A percentile compares a stretch with the other conserved stretches of the same genome.
These are phyloP conservation scores for Suillus variegatus DNA, from an alignment of 768 basidiomycete species.

Conservation along the genomic window DNA sequence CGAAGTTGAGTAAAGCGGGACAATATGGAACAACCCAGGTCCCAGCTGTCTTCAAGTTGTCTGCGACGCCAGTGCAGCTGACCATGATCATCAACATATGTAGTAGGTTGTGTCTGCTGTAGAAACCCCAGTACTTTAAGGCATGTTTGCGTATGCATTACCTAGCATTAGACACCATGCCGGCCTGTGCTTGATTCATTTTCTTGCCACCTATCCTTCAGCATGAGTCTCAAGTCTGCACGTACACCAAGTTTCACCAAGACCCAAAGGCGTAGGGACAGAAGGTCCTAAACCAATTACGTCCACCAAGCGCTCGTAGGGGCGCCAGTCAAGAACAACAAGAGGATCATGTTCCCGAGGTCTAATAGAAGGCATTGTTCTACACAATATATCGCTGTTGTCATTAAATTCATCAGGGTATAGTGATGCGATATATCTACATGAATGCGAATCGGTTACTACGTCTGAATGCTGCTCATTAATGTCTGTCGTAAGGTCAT, in stretches of 20 bases:
- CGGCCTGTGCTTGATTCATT: neutral
- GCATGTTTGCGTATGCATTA: neutral
- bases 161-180: neutral
- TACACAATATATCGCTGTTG: neutral
- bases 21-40: too few species aligned
- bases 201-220: neutral
- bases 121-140: too few species aligned
- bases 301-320: conserved; percentile 82
- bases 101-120: too few species aligned
- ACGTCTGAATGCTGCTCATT: neutral
- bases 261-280: neutral
- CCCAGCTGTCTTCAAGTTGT: too few species aligned
- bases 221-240: neutral
- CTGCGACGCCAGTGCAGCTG: too few species aligned
- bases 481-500: neutral
- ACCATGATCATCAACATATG: too few species aligned
- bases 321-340: conserved; percentile 76
- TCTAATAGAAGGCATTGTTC: conserved; percentile 6
- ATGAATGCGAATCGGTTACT: neutral
- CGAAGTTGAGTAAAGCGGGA: too few species aligned
- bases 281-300: neutral
- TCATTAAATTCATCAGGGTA: conserved; percentile 2
- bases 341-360: conserved; percentile 96
- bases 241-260: neutral
- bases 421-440: conserved; percentile 5